Percentiles rank a stretch among this genome's conserved stretches.
phyloP scores from a whole-genome alignment of 2,329 filamentous ascomycete species.

The Fusarium sp. region DNA sequence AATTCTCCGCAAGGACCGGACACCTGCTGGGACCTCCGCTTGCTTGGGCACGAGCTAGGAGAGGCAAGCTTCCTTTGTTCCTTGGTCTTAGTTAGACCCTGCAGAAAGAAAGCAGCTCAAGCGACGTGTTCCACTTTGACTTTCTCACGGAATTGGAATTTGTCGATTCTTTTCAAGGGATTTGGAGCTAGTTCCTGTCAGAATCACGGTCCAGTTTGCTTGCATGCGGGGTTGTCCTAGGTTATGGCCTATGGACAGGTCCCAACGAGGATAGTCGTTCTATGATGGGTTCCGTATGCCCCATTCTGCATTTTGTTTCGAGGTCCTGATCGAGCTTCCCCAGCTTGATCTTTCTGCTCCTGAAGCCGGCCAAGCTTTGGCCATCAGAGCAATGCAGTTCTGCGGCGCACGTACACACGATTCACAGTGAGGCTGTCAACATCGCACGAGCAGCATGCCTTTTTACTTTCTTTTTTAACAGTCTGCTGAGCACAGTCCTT shows the following conservation, averaged over 20 bases:
- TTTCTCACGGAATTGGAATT: neutral
- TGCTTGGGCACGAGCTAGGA: neutral
- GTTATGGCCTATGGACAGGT: neutral
- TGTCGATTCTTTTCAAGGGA: neutral
- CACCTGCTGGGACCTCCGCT: constrained; percentile 8
- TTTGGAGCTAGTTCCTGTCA: constrained; percentile 7
- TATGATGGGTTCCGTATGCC: neutral
- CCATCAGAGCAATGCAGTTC: neutral
- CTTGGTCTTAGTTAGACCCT: constrained; percentile 25
- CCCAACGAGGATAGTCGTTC: constrained; percentile 5
- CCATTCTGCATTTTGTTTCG: neutral
- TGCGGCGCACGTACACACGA: neutral
- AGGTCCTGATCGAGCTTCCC: neutral
- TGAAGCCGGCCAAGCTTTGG: neutral
- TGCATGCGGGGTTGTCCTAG: neutral
- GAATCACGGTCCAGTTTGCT: constrained; percentile 12
- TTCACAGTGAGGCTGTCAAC: neutral
- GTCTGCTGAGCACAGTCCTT: neutral
- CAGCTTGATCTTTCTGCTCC: neutral
- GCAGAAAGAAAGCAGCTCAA: constrained; percentile 24
- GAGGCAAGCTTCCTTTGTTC: constrained; percentile 3
- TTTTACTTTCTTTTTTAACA: neutral
- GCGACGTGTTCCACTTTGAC: constrained; percentile 10
- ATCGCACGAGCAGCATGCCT: neutral
- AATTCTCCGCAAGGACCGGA: constrained; percentile 12